phyloP scores from a whole-genome alignment of 495 filamentous ascomycete genomes.

The Podospora pseudoanserina region DNA sequence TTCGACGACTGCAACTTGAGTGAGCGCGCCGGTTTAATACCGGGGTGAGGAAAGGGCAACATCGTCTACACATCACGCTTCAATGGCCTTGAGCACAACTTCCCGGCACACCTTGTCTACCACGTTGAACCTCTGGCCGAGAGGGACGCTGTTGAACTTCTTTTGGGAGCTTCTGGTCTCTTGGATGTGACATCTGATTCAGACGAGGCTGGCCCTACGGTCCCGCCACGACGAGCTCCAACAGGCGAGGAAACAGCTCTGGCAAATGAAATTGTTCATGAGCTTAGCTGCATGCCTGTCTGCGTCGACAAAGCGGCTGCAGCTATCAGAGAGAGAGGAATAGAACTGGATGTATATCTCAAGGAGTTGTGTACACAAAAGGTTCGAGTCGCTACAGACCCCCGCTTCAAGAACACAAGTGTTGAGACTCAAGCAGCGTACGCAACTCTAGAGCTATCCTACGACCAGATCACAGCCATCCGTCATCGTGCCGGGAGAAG shows the following conservation, averaged over 20 bases:
- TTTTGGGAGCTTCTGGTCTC: conserved; percentile 12
- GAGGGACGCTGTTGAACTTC: conserved; percentile 18
- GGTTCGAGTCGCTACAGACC: conserved; percentile 9
- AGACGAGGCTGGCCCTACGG: not conserved
- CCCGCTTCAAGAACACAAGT: not conserved
- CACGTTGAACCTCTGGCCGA: conserved; percentile 15
- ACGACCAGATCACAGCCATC: conserved; percentile 6
- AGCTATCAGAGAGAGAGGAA: too few relatives aligned
- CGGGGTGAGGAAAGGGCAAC: conserved; percentile 19
- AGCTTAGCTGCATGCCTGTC: not conserved
- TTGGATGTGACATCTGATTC: too few relatives aligned
- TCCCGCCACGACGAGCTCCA: too few relatives aligned
- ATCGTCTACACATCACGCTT: conserved; percentile 24
- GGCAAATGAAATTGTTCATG: conserved; percentile 4
- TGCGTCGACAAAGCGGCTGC: too few relatives aligned
- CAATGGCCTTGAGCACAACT: not conserved
- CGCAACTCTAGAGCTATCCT: conserved; percentile 22
- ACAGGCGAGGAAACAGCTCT: too few relatives aligned
- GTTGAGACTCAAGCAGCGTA: conserved; percentile 15
- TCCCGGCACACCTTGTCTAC: conserved; percentile 1
- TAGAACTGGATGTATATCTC: conserved; percentile 9
- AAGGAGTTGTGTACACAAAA: not conserved
- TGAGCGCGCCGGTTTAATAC: not conserved
- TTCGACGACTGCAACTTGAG: conserved; percentile 20
- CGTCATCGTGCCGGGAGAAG: conserved; percentile 7